Conservation (phyloP, 169 alveolate genomes). For the Cryptosporidium ryanae region DNA sequence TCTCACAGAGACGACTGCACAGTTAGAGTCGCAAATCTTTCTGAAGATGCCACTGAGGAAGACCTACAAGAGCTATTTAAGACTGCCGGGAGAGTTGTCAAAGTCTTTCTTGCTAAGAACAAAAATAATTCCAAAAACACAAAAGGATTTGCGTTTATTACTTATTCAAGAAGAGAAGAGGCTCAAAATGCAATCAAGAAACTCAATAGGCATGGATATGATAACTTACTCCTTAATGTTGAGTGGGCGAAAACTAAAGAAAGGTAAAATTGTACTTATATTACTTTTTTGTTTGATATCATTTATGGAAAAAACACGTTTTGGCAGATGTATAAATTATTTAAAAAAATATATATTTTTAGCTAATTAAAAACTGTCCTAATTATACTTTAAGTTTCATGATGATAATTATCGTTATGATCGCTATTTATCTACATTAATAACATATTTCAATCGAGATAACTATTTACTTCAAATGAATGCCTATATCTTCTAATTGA, state of each 20-base stretch:
- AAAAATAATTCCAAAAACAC: conserved; percentile 89
- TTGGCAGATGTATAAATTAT: too few species aligned
- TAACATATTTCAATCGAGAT: too few species aligned
- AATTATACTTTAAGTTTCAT: too few species aligned
- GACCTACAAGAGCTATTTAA: conserved; percentile 88
- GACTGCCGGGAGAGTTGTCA: conserved; percentile 85
- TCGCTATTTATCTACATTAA: too few species aligned
- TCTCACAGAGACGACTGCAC: conserved; percentile 87
- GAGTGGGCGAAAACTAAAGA: conserved; percentile 75
- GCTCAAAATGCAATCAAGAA: conserved; percentile 88
- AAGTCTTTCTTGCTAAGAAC: conserved; percentile 89
- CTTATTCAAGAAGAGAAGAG: conserved; percentile 87
- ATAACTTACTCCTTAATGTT: conserved; percentile 87
- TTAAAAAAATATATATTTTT: not conserved
- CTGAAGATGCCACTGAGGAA: conserved; percentile 89
- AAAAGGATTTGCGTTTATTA: conserved; percentile 91
- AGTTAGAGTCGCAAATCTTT: conserved; percentile 88
- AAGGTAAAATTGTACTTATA: not conserved
- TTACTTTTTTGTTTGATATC: too few species aligned
- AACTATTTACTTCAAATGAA: conserved; percentile 1
- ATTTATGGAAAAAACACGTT: too few species aligned
- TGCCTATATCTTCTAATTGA: conserved; percentile 50
- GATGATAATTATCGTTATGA: too few species aligned
- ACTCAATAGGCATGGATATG: conserved; percentile 90
- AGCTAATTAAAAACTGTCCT: too few species aligned